Conservation (phyloP, 129 eudicot species). For the Pseudognaphalium luteoalbum region DNA sequence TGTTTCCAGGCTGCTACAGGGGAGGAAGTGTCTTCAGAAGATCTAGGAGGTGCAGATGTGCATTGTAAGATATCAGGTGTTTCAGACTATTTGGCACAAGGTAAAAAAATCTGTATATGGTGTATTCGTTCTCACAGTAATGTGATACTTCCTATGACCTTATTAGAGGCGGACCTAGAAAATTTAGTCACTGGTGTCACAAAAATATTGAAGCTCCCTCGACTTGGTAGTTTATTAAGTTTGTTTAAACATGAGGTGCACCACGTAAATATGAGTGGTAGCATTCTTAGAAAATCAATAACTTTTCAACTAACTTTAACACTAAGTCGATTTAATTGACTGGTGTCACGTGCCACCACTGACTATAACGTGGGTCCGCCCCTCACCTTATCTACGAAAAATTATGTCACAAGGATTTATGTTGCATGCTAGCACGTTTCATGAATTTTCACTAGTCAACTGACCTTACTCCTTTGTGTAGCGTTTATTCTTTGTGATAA, state of each 20-base stretch:
- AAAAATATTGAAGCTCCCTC: too few species aligned
- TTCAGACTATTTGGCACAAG: constrained; percentile 91
- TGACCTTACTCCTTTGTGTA: neutral
- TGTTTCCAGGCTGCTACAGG: constrained; percentile 93
- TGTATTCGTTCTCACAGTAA: constrained; percentile 1
- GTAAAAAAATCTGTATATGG: constrained; percentile 33
- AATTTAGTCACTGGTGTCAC: too few species aligned
- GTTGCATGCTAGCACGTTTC: neutral
- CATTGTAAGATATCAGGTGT: constrained; percentile 97
- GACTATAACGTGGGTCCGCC: too few species aligned
- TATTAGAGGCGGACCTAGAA: too few species aligned
- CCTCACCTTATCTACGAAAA: neutral
- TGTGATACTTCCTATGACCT: neutral
- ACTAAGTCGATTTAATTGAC: too few species aligned
- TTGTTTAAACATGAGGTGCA: too few species aligned
- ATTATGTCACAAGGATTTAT: neutral
- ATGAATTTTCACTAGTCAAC: neutral
- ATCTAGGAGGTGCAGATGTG: constrained; percentile 91
- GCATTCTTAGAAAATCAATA: too few species aligned
- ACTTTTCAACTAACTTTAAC: too few species aligned
- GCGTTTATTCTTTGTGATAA: neutral
- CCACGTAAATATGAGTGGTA: too few species aligned
- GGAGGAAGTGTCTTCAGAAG: constrained; percentile 96
- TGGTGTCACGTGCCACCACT: too few species aligned
- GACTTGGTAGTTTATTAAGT: too few species aligned